These are phyloP conservation scores for Alternaria gaisen DNA, from an alignment of 2,329 filamentous ascomycete species.

Conservation along the genomic window DNA sequence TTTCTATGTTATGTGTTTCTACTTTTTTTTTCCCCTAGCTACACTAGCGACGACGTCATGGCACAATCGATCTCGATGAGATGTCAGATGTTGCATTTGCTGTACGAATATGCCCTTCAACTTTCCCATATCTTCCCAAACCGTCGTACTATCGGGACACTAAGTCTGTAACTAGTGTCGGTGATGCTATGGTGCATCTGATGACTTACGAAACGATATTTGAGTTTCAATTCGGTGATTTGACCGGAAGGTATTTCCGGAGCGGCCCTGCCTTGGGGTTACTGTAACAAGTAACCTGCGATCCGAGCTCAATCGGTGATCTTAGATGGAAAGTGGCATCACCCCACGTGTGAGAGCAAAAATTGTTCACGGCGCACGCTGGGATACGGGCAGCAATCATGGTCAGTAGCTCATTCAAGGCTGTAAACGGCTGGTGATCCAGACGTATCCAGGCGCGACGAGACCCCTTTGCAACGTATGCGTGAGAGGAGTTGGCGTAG, in stretches of 20 bases:
- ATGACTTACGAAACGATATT: slow-evolving; percentile 2
- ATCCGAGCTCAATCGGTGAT: slow-evolving; percentile 5
- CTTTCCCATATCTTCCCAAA: not conserved
- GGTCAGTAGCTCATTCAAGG: not conserved
- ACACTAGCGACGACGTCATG: slow-evolving; percentile 1
- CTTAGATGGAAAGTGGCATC: not conserved
- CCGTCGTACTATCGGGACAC: not conserved
- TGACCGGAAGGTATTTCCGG: slow-evolving; percentile 6
- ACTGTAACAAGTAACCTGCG: not conserved
- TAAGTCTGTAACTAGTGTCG: not conserved
- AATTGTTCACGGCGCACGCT: not conserved
- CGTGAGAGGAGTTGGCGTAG: slow-evolving; percentile 10
- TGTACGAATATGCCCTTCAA: not conserved
- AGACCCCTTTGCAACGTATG: slow-evolving; percentile 12
- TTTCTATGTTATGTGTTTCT: not conserved
- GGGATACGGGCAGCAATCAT: not conserved
- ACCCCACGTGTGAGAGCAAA: not conserved
- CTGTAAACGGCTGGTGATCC: not conserved
- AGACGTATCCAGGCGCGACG: not conserved
- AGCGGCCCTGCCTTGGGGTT: not conserved
- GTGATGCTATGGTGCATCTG: slow-evolving; percentile 1
- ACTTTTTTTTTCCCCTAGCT: not conserved
- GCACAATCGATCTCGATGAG: slow-evolving; percentile 10
- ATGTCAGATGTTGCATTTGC: not conserved
- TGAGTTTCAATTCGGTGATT: slow-evolving; percentile 7